Evolutionary conservation across 148 eudicot genomes (phyloP).

Genomic region (Silene conica): DNA sequence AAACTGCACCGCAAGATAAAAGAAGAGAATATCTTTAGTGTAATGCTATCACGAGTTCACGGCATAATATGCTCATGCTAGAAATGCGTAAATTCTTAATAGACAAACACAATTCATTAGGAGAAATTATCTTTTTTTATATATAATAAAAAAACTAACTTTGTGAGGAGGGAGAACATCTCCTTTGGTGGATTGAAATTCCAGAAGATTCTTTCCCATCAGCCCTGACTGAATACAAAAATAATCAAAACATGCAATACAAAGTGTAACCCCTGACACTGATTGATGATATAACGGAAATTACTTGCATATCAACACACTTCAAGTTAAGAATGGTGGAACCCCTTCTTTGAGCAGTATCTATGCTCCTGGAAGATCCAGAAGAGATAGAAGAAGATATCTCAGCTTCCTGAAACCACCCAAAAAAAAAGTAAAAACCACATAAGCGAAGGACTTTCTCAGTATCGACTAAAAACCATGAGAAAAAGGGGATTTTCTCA

Average conservation of each 20-base stretch:
- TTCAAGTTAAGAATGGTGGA: conserved; percentile 81
- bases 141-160: conserved; percentile 31
- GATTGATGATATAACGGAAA: neutral
- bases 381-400: conserved; percentile 65
- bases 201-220: conserved; percentile 86
- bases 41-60: too few relatives aligned
- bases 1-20: conserved; percentile 46
- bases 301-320: conserved; percentile 93
- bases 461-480: conserved; percentile 48
- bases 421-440: neutral
- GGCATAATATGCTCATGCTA: neutral
- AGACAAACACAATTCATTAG: neutral
- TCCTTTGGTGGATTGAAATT: conserved; percentile 91
- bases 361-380: conserved; percentile 72
- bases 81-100: neutral
- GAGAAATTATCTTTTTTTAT: too few relatives aligned
- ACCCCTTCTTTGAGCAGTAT: conserved; percentile 72
- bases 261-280: neutral
- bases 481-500: conserved; percentile 28
- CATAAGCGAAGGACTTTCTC: conserved; percentile 20
- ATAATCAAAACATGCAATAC: neutral
- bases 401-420: conserved; percentile 67
- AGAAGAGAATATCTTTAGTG: too few relatives aligned
- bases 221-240: conserved; percentile 52
- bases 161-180: conserved; percentile 95